Conservation (phyloP, 2,329 filamentous ascomycete genomes). For the Mariannaea sp. region DNA sequence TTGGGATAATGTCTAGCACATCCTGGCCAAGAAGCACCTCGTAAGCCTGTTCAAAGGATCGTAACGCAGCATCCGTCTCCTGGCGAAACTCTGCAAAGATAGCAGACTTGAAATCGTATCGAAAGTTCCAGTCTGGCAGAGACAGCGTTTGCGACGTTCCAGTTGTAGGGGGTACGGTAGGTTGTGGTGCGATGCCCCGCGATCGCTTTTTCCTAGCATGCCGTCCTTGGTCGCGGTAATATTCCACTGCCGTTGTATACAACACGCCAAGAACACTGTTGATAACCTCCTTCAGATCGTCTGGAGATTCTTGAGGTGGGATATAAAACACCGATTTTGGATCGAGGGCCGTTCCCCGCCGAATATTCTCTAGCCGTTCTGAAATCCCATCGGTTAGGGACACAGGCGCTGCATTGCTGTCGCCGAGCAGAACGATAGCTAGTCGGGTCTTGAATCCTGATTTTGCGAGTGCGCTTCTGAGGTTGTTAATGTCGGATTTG, state of each 20-base stretch:
- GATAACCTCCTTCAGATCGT: slow-evolving; percentile 75
- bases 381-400: slow-evolving; percentile 67
- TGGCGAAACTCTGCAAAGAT: slow-evolving; percentile 91
- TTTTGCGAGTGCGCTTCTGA: slow-evolving; percentile 68
- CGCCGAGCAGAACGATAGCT: slow-evolving; percentile 63
- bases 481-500: slow-evolving; percentile 81
- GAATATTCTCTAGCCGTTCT: slow-evolving; percentile 78
- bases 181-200: slow-evolving; percentile 75
- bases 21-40: slow-evolving; percentile 81
- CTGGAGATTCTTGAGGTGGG: slow-evolving; percentile 70
- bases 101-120: slow-evolving; percentile 93
- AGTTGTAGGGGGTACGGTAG: slow-evolving; percentile 79
- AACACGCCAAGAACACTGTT: slow-evolving; percentile 73
- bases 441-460: slow-evolving; percentile 80
- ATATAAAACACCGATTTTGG: slow-evolving; percentile 86
- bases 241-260: slow-evolving; percentile 79
- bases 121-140: slow-evolving; percentile 85
- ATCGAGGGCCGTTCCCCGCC: slow-evolving; percentile 79
- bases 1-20: slow-evolving; percentile 84
- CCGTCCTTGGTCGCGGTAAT: slow-evolving; percentile 93
- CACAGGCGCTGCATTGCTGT: slow-evolving; percentile 35
- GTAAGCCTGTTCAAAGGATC: slow-evolving; percentile 87
- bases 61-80: slow-evolving; percentile 85
- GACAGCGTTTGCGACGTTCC: slow-evolving; percentile 88
- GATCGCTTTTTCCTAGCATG: slow-evolving; percentile 88